These are phyloP conservation scores for Castanea crenata DNA, from an alignment of 306 rosid genomes.

Conservation along the genomic window DNA sequence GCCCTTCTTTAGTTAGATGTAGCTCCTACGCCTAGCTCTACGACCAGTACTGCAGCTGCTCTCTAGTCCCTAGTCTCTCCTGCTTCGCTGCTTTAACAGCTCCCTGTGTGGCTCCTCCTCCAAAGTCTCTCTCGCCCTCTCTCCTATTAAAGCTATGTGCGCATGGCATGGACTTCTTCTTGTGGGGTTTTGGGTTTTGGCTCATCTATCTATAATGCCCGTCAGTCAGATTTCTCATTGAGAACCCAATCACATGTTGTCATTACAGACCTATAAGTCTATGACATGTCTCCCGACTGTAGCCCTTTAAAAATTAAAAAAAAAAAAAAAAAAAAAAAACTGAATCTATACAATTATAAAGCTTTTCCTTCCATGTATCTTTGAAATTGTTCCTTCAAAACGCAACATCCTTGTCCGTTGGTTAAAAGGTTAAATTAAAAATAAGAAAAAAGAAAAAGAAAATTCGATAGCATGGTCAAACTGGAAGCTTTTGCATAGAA, in stretches of 20 bases:
- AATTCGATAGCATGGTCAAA: not conserved
- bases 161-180: slow-evolving; percentile 3
- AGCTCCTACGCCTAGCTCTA: slow-evolving; percentile 5
- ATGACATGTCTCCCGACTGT: not conserved
- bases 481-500: not conserved
- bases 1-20: not conserved
- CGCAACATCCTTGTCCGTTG: too few relatives aligned
- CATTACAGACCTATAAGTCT: not conserved
- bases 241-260: not conserved
- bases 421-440: too few relatives aligned
- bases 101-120: slow-evolving; percentile 2
- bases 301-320: not conserved
- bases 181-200: not conserved
- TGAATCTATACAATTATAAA: too few relatives aligned
- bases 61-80: slow-evolving; percentile 38
- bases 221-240: not conserved
- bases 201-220: not conserved
- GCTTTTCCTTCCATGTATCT: not conserved
- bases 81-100: slow-evolving; percentile 5
- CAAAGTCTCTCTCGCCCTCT: not conserved
- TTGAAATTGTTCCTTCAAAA: too few relatives aligned
- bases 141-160: not conserved
- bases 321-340: too few relatives aligned
- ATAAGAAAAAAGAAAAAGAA: too few relatives aligned
- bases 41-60: not conserved